phyloP scores from a whole-genome alignment of 2,329 filamentous ascomycete genomes.

The Cladosporium austrohemisphaericum region DNA sequence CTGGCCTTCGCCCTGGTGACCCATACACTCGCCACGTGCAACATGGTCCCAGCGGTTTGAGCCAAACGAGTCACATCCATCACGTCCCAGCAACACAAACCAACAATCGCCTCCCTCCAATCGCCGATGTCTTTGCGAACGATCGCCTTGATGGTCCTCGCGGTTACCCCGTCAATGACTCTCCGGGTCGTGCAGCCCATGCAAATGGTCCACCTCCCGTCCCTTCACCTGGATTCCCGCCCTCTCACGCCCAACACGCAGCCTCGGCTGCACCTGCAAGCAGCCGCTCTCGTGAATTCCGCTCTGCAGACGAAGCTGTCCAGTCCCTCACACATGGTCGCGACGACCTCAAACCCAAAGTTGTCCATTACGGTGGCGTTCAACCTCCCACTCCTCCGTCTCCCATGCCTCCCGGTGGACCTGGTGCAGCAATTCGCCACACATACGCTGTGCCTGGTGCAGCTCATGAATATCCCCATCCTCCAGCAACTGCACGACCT shows the following conservation, averaged over 20 bases:
- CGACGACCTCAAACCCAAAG: constrained; percentile 83
- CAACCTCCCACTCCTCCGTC: constrained; percentile 91
- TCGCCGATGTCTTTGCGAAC: constrained; percentile 85
- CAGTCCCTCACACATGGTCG: constrained; percentile 86
- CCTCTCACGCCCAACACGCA: constrained; percentile 44
- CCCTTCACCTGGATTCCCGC: constrained; percentile 72
- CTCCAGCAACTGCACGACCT: constrained; percentile 22
- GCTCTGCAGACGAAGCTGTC: constrained; percentile 93
- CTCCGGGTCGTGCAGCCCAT: constrained; percentile 60
- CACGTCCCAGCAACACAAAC: constrained; percentile 85
- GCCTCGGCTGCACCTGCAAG: constrained; percentile 46
- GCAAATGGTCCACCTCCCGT: constrained; percentile 64
- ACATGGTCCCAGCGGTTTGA: constrained; percentile 78
- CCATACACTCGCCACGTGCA: constrained; percentile 44
- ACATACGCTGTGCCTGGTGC: constrained; percentile 20
- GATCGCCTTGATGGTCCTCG: constrained; percentile 58
- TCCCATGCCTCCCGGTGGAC: constrained; percentile 52
- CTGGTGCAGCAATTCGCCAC: constrained; percentile 5
- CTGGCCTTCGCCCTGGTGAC: constrained; percentile 71
- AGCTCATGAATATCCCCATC: constrained; percentile 12
- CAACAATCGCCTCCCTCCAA: constrained; percentile 85
- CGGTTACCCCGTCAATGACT: constrained; percentile 50
- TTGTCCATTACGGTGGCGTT: constrained; percentile 92
- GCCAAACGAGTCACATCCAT: constrained; percentile 84
- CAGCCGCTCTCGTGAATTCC: constrained; percentile 74